Evolutionary conservation across 352 stramenopile genomes (phyloP), one percentile per base, ranked within the genome.

Genomic region (Phytopythium oedochilum): DNA sequence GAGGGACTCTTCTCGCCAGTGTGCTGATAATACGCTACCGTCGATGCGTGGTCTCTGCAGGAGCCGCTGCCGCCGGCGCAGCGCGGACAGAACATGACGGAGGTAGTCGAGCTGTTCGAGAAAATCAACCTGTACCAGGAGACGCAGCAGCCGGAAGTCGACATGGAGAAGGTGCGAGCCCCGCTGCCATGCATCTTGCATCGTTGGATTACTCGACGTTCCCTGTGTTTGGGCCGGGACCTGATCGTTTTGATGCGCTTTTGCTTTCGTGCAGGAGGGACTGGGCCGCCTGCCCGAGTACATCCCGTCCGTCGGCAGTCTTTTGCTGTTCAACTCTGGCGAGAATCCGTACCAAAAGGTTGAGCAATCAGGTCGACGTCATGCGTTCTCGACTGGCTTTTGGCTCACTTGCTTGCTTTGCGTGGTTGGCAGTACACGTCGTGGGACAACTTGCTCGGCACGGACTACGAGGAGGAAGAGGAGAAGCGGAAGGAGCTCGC

Each of bases 341-440:
- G 79, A 95, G 66, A 95, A 92, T 46, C 85, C 85, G 40, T 95
- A 95, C 60, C 83, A 95, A 58, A 89, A 91, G 71, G 85, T n/a
- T 92, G 51, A 31, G 49, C 7, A 32, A 5, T 12, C 23, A 48
- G 11, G 22, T 8, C 8, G 22, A n/a, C 15, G 3, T 3, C 20
- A 18, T 26, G 8, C 18, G 20, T 12, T 15, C 5, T 31, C 11
- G 40, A 46, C 22, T 47, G 5, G 18, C 15, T 53, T 8, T 29
- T 18, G 28, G 25, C 12, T 43, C 0, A 48, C 8, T 39, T 11
- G 18, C 57, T 38, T 66, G 42, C 48, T 45, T 32, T 22, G 28
- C 53, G 23, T 64, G 22, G 50, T 29, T 55, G 55, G 18, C 53
- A 94, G 85, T 95, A 95, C 69, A 89, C 83, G 39, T 92, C 83